phyloP scores from a whole-genome alignment of 371 early-diverging fungal genomes.

The Apophysomyces trapeziformis region DNA sequence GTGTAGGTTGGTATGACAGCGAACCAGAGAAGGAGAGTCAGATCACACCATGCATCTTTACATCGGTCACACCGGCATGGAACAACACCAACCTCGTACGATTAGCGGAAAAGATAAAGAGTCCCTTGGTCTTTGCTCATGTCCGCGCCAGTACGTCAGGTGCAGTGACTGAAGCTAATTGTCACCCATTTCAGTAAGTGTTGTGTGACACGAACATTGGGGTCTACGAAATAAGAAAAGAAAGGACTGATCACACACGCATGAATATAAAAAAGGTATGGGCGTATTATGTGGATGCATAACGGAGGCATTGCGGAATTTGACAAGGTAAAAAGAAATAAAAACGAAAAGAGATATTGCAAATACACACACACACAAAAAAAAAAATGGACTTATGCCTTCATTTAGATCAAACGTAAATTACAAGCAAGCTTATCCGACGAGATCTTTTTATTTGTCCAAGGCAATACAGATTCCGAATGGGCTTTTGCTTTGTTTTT shows the following conservation, averaged over 20 bases:
- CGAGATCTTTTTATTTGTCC: slow-evolving; percentile 69
- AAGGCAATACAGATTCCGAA: slow-evolving; percentile 89
- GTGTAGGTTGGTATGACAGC: slow-evolving; percentile 82
- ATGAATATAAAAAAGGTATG: slow-evolving; percentile 41
- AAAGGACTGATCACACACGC: background rate
- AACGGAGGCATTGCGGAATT: slow-evolving; percentile 82
- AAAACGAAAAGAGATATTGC: slow-evolving; percentile 1
- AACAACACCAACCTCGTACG: slow-evolving; percentile 81
- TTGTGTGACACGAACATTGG: background rate
- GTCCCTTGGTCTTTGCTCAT: slow-evolving; percentile 83
- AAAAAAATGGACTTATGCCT: background rate
- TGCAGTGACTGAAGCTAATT: slow-evolving; percentile 82
- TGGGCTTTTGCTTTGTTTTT: slow-evolving; percentile 87
- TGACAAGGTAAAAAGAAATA: slow-evolving; percentile 50
- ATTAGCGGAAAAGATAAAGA: slow-evolving; percentile 80
- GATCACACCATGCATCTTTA: slow-evolving; percentile 81
- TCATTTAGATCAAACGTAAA: slow-evolving; percentile 69
- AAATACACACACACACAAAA: background rate
- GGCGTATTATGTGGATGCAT: slow-evolving; percentile 90
- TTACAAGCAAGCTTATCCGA: slow-evolving; percentile 70
- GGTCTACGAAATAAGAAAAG: background rate
- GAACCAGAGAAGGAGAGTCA: slow-evolving; percentile 43
- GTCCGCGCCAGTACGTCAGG: slow-evolving; percentile 84
- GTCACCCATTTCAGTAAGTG: slow-evolving; percentile 76
- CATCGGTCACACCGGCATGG: slow-evolving; percentile 89